Percentiles rank a stretch among this genome's conserved stretches.
Conservation (phyloP, 352 stramenopile species). For the Phytophthora niederhauseri region DNA sequence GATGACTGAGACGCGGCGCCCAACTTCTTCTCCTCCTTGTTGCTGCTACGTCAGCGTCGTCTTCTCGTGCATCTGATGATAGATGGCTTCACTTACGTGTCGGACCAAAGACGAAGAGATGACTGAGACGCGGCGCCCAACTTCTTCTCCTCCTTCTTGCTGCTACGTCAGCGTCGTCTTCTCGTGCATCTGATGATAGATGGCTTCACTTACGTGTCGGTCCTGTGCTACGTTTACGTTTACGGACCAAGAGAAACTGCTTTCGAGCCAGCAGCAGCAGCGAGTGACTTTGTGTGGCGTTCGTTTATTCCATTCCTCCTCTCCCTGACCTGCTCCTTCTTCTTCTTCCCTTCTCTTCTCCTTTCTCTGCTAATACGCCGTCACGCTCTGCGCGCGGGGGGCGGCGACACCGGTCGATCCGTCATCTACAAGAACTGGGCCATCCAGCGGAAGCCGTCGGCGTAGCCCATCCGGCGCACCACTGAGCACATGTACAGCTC, state of each 20-base stretch:
- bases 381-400: conserved; percentile 6
- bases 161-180: conserved; percentile 3
- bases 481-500: conserved; percentile 99
- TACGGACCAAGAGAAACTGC: not conserved
- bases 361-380: conserved; percentile 33
- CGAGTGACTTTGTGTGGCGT: conserved; percentile 27
- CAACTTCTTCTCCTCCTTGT: not conserved
- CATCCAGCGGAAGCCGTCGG: conserved; percentile 95
- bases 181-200: conserved; percentile 16
- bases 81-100: conserved; percentile 30
- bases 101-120: not conserved
- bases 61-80: conserved; percentile 8
- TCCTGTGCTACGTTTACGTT: conserved; percentile 6
- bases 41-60: conserved; percentile 2
- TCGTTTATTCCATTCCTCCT: conserved; percentile 31
- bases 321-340: conserved; percentile 16
- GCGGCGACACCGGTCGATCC: conserved; percentile 17
- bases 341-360: conserved; percentile 15
- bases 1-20: not conserved
- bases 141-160: not conserved
- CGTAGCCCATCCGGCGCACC: conserved; percentile 98
- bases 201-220: conserved; percentile 27
- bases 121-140: not conserved
- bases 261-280: conserved; percentile 9
- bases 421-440: conserved; percentile 86